A percentile compares a stretch with the other conserved stretches of the same genome.
phyloP scores from a whole-genome alignment of 2,329 filamentous ascomycete species.

The Westerdykella ornata region DNA sequence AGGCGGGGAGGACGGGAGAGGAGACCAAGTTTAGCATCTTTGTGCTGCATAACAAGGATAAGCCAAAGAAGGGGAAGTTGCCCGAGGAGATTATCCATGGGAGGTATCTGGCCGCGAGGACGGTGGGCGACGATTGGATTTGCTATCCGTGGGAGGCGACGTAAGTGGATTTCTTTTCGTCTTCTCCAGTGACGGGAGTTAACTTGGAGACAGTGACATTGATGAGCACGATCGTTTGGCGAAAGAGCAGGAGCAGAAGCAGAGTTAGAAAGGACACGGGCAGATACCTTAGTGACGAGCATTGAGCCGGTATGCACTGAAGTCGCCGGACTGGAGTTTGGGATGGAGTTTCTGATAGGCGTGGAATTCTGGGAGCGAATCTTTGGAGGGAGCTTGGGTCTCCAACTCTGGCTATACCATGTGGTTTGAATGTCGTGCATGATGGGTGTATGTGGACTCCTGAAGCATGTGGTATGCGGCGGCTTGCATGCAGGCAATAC shows the following conservation, averaged over 20 bases:
- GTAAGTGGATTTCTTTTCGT: slow-evolving; percentile 37
- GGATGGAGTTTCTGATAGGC: too few species aligned
- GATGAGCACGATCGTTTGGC: slow-evolving; percentile 80
- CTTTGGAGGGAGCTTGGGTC: too few species aligned
- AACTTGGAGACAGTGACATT: slow-evolving; percentile 56
- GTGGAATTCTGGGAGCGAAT: too few species aligned
- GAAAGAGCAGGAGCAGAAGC: slow-evolving; percentile 33
- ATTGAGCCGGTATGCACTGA: too few species aligned
- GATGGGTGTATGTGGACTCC: too few species aligned
- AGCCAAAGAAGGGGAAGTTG: slow-evolving; percentile 83
- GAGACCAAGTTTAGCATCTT: slow-evolving; percentile 91
- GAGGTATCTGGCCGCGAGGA: slow-evolving; percentile 78
- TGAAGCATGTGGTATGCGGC: too few species aligned
- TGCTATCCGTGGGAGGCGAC: slow-evolving; percentile 97
- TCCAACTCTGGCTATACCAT: too few species aligned
- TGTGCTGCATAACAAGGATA: slow-evolving; percentile 98
- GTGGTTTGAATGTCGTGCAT: too few species aligned
- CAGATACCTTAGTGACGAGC: too few species aligned
- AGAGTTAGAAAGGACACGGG: background rate
- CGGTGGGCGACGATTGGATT: slow-evolving; percentile 93
- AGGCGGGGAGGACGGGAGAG: slow-evolving; percentile 60
- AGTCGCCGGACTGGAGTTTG: too few species aligned
- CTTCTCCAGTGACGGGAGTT: background rate
- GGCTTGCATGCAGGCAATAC: too few species aligned
- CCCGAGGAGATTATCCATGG: slow-evolving; percentile 70